Evolutionary conservation across 2,329 filamentous ascomycete species (phyloP).

Genomic region (Atkinsonella hypoxylon): DNA sequence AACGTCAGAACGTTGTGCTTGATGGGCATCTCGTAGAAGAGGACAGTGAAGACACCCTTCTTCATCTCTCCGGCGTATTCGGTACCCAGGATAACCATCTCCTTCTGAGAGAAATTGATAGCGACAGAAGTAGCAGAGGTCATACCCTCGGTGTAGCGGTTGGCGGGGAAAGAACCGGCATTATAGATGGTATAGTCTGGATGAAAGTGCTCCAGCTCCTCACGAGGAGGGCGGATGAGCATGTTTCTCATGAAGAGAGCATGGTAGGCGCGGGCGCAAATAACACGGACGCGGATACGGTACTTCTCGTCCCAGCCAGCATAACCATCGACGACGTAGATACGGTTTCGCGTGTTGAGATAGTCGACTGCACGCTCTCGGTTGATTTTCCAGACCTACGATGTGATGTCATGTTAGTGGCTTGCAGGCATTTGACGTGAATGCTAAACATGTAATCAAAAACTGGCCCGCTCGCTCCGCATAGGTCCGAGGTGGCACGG

Average conservation of each 20-base stretch:
- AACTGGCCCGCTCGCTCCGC: neutral
- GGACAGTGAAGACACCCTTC: slow-evolving; percentile 96
- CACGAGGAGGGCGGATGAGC: slow-evolving; percentile 85
- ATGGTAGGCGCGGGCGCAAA: slow-evolving; percentile 98
- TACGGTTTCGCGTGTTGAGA: slow-evolving; percentile 95
- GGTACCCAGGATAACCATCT: slow-evolving; percentile 99
- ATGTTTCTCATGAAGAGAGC: slow-evolving; percentile 99
- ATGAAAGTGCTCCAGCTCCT: slow-evolving; percentile 95
- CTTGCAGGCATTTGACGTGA: slow-evolving; percentile 8
- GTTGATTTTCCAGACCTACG: slow-evolving; percentile 98
- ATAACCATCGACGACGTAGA: slow-evolving; percentile 96
- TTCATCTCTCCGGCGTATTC: slow-evolving; percentile 83
- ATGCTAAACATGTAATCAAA: neutral
- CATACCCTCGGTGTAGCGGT: slow-evolving; percentile 97
- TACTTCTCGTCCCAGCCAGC: slow-evolving; percentile 99
- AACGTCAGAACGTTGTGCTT: slow-evolving; percentile 98
- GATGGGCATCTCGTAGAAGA: slow-evolving; percentile 99
- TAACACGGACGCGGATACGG: slow-evolving; percentile 91
- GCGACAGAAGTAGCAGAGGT: slow-evolving; percentile 95
- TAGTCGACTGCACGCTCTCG: slow-evolving; percentile 97
- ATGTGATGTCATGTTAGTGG: neutral
- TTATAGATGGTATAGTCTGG: slow-evolving; percentile 99
- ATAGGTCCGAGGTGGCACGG: too few relatives aligned
- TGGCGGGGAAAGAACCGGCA: slow-evolving; percentile 94
- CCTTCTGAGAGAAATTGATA: slow-evolving; percentile 98